Evolutionary conservation across 2,329 filamentous ascomycete species (phyloP).

Genomic region (Aureobasidium sp.): DNA sequence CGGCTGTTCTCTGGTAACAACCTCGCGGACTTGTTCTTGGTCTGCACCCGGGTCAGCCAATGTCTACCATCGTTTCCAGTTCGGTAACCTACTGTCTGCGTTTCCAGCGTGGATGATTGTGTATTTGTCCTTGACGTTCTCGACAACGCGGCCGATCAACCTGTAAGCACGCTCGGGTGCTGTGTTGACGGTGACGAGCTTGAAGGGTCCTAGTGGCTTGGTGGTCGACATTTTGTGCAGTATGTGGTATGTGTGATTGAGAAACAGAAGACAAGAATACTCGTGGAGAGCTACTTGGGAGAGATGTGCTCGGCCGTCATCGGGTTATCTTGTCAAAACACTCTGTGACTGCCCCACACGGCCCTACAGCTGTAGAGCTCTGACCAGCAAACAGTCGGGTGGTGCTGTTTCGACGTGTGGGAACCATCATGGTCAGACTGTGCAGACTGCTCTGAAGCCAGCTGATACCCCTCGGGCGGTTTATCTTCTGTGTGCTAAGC

Average conservation of each 20-base stretch:
- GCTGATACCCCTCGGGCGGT: background rate
- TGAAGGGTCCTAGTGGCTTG: slow-evolving; percentile 44
- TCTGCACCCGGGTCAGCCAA: slow-evolving; percentile 24
- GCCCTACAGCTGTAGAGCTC: background rate
- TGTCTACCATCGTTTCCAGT: background rate
- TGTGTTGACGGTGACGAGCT: slow-evolving; percentile 59
- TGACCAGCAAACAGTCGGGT: slow-evolving; percentile 4
- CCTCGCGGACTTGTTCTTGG: slow-evolving; percentile 47
- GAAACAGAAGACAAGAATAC: background rate
- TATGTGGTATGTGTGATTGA: background rate
- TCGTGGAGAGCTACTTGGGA: background rate
- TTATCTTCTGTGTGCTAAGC: too few species aligned
- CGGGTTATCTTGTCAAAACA: slow-evolving; percentile 3
- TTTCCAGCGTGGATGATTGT: slow-evolving; percentile 55
- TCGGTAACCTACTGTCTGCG: slow-evolving; percentile 42
- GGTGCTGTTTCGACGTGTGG: background rate
- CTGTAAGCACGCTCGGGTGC: slow-evolving; percentile 55
- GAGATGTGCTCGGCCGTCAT: slow-evolving; percentile 1
- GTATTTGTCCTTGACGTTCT: slow-evolving; percentile 54
- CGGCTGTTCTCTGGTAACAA: slow-evolving; percentile 44
- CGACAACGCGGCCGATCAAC: slow-evolving; percentile 52
- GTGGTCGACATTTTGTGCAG: slow-evolving; percentile 6
- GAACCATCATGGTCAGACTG: background rate
- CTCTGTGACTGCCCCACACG: slow-evolving; percentile 9
- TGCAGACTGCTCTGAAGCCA: background rate